Evolutionary conservation across 345 rosid species (phyloP).

Genomic region (Raphanus raphanistrum): DNA sequence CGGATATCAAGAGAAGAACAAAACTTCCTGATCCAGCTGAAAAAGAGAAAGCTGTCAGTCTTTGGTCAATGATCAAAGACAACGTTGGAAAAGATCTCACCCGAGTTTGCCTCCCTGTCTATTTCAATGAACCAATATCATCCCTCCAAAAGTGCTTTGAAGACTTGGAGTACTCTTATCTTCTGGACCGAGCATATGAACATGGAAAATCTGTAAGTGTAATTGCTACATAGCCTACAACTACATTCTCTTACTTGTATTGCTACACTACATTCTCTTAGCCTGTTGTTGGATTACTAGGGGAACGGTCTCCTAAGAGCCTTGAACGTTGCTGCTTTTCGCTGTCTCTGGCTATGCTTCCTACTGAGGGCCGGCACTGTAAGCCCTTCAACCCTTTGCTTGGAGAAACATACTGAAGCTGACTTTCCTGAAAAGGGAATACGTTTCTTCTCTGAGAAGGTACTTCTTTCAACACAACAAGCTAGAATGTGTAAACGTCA

Average conservation of each 20-base stretch:
- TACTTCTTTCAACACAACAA: constrained; percentile 34
- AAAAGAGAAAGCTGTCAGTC: constrained; percentile 95
- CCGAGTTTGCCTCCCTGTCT: constrained; percentile 96
- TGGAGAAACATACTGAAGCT: constrained; percentile 89
- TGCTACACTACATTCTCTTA: background rate
- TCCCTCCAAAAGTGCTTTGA: constrained; percentile 97
- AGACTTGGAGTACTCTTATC: constrained; percentile 93
- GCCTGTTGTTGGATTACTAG: constrained; percentile 42
- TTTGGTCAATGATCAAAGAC: constrained; percentile 99
- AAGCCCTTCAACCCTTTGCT: constrained; percentile 56
- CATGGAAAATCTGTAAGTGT: constrained; percentile 84
- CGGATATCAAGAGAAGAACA: constrained; percentile 60
- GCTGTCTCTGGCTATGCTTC: constrained; percentile 98
- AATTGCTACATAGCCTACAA: no score
- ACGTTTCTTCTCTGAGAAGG: constrained; percentile 98
- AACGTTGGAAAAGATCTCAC: constrained; percentile 97
- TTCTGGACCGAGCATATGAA: constrained; percentile 81
- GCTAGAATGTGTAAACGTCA: background rate
- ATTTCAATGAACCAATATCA: constrained; percentile 95
- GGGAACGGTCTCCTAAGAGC: constrained; percentile 77
- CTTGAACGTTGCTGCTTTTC: constrained; percentile 86
- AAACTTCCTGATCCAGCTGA: constrained; percentile 94
- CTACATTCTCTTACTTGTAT: no score
- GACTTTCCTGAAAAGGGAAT: constrained; percentile 89
- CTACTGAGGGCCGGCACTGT: constrained; percentile 90